These are phyloP conservation scores for Combretum micranthum DNA, from an alignment of 345 rosid species.

Conservation along the genomic window DNA sequence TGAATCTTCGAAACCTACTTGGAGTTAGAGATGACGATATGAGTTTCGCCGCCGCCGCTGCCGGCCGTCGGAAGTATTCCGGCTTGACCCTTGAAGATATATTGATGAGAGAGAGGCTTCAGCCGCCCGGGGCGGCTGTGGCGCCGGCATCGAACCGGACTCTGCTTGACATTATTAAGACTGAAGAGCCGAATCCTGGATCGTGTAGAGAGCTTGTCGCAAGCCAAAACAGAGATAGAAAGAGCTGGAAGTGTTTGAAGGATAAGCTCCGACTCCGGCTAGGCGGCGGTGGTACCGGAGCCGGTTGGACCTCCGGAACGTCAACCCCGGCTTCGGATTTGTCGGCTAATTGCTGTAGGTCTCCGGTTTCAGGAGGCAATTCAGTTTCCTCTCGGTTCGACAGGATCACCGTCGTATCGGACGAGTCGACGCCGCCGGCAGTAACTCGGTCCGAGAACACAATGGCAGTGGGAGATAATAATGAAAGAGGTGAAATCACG, in stretches of 20 bases:
- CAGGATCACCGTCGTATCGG: constrained; percentile 7
- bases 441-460: constrained; percentile 3
- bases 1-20: constrained; percentile 20
- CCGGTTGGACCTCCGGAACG: constrained; percentile 60
- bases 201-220: constrained; percentile 8
- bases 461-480: constrained; percentile 3
- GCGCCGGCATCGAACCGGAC: constrained; percentile 22
- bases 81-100: constrained; percentile 23
- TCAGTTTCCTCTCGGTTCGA: constrained; percentile 20
- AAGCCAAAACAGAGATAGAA: constrained; percentile 34
- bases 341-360: constrained; percentile 23
- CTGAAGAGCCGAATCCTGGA: constrained; percentile 37
- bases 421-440: constrained; percentile 13
- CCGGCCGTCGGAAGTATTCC: constrained; percentile 2
- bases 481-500: constrained; percentile 17
- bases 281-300: constrained; percentile 28
- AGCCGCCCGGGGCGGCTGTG: constrained; percentile 11
- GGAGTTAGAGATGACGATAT: constrained; percentile 14
- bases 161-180: constrained; percentile 54
- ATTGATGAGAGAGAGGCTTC: constrained; percentile 17
- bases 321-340: constrained; percentile 55
- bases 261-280: constrained; percentile 58
- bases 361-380: constrained; percentile 15
- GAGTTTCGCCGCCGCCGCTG: constrained; percentile 16
- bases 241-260: constrained; percentile 72